Evolutionary conservation across 2,329 filamentous ascomycete genomes (phyloP), one percentile per base, ranked within the genome.

Genomic region (Periglandula ipomoeae): DNA sequence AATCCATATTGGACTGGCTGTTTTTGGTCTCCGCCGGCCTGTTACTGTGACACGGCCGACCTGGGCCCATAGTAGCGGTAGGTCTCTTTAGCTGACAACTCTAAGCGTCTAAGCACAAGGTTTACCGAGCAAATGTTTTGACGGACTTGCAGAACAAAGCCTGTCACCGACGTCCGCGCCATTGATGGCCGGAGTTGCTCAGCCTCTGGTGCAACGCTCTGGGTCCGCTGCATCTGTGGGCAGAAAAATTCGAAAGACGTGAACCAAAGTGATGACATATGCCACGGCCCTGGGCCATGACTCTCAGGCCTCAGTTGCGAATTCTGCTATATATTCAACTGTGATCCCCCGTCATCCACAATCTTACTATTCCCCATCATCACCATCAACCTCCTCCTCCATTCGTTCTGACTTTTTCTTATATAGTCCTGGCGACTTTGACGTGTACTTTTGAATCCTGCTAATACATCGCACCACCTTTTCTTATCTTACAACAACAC

Each of bases 391-490:
- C 10, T 20, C n/a, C n/a, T n/a, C n/a, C 2, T 40, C 5, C 24
- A 17, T 40, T 45, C 26, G 11, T 45, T 40, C 19, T 35, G 3
- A 19, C 2, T 13, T 41, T 40, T 8, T 35, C 20, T n/a, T 45
- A n/a, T n/a, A 26, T 15, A 45, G 47, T 49, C 42, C 47, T 17
- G 42, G 42, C 23, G 47, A 41, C 47, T 20, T 39, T 30, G n/a
- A n/a, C n/a, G n/a, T n/a, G n/a, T n/a, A n/a, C n/a, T n/a, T n/a
- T n/a, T n/a, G n/a, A n/a, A n/a, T n/a, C n/a, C n/a, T n/a, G n/a
- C n/a, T n/a, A n/a, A n/a, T n/a, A n/a, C n/a, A n/a, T n/a, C n/a
- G n/a, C n/a, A n/a, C n/a, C n/a, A n/a, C n/a, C n/a, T n/a, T n/a
- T n/a, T n/a, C n/a, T n/a, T n/a, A n/a, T n/a, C n/a, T n/a, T n/a